Base-by-base conservation (phyloP, 257 asterid genomes). In the Schizonepeta tenuifolia region DNA sequence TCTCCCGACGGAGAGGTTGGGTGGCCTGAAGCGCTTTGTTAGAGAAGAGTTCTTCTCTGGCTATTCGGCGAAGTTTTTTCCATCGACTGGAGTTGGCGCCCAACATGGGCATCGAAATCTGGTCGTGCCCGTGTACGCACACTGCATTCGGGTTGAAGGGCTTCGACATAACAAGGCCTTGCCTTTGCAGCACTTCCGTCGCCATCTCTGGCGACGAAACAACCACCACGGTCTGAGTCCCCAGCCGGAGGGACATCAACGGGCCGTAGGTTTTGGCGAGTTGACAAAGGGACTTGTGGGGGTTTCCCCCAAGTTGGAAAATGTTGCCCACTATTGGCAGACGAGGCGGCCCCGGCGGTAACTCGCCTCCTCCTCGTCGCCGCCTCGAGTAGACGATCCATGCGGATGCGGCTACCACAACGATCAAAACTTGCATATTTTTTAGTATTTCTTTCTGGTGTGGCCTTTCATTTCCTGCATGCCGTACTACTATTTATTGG, bases 251-350 rank as follows among this genome's bases (percentile, higher is more conserved):
- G 17, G 62, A 56, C 62, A 56, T 56, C 18, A 56, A 2, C 2
- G 38, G 62, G 38, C 62, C 62, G 38, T 56, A 56, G 9, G 35
- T 56, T 26, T 56, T 24, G 18, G 62, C 62, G 9, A 56, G 62
- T 6, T 56, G 4, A 2, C 17, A 17, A 2, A 55, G n/a, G 3
- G 61, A 55, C 7, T 10, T 21, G 61, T 55, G 61, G 17, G 61
- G 62, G 38, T 24, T 5, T 5, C 2, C 0, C 1, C 62, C 38
- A 7, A 56, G 62, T 2, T 56, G 61, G 9, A 55, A 12, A 4
- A 55, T 55, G 35, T 55, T 55, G 4, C 61, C 61, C 6, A 55
- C 0, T 3, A 56, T 56, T 18, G 62, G 62, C 1, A 56, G 62
- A 1, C 4, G 38, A 1, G 18, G 18, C 18, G 62, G 62, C 18